Evolutionary conservation across 257 asterid genomes (phyloP).

Genomic region (Schizonepeta tenuifolia): DNA sequence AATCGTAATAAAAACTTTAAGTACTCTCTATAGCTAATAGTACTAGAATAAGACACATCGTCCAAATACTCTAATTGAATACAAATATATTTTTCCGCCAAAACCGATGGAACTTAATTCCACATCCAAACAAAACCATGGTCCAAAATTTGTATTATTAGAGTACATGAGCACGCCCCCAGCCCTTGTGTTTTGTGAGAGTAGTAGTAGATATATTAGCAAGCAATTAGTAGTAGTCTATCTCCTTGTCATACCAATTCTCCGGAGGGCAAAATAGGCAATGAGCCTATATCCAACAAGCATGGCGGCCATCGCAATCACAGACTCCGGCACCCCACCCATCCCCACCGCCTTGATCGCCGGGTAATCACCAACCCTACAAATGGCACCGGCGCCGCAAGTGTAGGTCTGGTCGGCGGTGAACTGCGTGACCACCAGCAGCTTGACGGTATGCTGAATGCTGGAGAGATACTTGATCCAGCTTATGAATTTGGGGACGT

Average conservation of each 20-base stretch:
- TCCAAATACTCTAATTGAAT: no score
- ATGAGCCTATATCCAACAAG: conserved; percentile 65
- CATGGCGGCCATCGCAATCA: conserved; percentile 58
- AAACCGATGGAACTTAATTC: no score
- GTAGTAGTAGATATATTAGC: no score
- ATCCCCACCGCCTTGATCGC: conserved; percentile 57
- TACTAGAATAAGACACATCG: no score
- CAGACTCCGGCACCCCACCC: conserved; percentile 31
- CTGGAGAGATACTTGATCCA: conserved; percentile 78
- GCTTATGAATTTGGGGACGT: conserved; percentile 55
- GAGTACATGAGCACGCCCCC: no score
- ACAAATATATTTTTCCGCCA: no score
- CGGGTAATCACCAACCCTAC: conserved; percentile 66
- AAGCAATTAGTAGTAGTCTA: no score
- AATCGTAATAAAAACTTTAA: no score
- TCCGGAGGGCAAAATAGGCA: conserved; percentile 74
- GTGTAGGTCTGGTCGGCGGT: conserved; percentile 49
- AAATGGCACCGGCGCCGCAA: conserved; percentile 39
- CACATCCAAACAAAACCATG: no score
- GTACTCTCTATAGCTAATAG: no score
- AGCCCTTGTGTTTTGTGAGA: no score
- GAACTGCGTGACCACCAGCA: conserved; percentile 58
- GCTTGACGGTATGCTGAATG: conserved; percentile 56
- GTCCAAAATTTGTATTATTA: no score
- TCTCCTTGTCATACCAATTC: conserved; percentile 61